phyloP scores from a whole-genome alignment of 495 filamentous ascomycete genomes.

The Daldinia bambusicola region DNA sequence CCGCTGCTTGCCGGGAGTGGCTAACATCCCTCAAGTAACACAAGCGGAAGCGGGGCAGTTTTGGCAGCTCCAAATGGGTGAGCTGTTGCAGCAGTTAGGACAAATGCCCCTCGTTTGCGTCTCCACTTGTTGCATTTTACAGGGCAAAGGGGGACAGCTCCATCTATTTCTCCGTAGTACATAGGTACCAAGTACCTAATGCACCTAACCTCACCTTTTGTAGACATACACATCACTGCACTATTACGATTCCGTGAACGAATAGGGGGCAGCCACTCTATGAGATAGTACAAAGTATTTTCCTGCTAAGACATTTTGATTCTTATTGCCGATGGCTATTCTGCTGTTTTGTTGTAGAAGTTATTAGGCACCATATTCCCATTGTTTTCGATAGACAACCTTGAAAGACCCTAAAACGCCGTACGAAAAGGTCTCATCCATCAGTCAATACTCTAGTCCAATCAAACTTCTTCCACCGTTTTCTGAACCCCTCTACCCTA shows the following conservation, averaged over 20 bases:
- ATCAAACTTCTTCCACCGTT: conserved; percentile 91
- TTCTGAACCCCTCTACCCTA: conserved; percentile 81
- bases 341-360: neutral
- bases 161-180: too few relatives aligned
- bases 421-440: conserved; percentile 27
- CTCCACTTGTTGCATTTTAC: neutral
- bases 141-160: neutral
- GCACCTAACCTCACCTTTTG: too few relatives aligned
- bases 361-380: neutral
- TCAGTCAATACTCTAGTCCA: conserved; percentile 85
- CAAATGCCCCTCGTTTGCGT: conserved; percentile 18
- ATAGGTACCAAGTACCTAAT: too few relatives aligned
- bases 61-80: conserved; percentile 1
- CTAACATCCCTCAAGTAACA: neutral
- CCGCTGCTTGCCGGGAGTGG: neutral
- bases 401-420: neutral
- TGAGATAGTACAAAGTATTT: neutral
- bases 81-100: neutral
- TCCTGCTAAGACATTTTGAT: neutral
- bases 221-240: too few relatives aligned
- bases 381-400: neutral
- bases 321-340: neutral
- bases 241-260: neutral
- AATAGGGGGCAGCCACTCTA: neutral
- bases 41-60: conserved; percentile 24